Base-by-base conservation (phyloP, 208 protist species). In the Trypanosoma vivax region DNA sequence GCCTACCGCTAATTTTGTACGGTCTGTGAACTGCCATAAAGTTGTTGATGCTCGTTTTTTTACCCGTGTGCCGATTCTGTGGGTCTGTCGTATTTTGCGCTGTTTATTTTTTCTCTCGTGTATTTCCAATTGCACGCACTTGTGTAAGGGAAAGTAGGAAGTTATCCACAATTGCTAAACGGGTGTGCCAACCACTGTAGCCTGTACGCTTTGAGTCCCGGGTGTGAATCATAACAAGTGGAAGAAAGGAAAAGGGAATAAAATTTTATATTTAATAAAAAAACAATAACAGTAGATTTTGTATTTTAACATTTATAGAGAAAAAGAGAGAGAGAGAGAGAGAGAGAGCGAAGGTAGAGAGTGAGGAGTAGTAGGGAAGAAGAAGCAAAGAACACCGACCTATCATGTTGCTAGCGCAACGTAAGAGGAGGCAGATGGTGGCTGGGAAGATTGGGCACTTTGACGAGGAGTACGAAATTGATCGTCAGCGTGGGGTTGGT, bases 391-490 rank as follows among this genome's bases (percentile, higher is more conserved):
- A 5, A 11, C 33, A 27, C n/a, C 14, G 19, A 24, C 24, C 18
- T n/a, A 40, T 13, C 50, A 64, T 88, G 62, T 75, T 84, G 9
- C 57, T 79, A 19, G 79, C 66, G 6, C 59, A 67, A 27, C 67
- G 79, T 5, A 72, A 74, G 16, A 78, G 79, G 54, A 67, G 70
- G 50, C 73, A 88, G 59, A 60, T 67, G 55, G 45, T 90, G 24
- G 63, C 79, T 13, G 86, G 73, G 14, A 93, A 93, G 42, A 90
- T 93, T 65, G 81, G 81, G 14, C 86, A 93, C 52, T 71, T 78
- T 11, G 82, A 90, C 41, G 84, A 80, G 41, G 52, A 76, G 19
- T 93, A 93, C 59, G 43, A 71, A 13, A 64, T 93, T 7, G 64
- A 70, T 39, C 65, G 64, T 27, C 65, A 83, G 9, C 55, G 64